Evolutionary conservation across 2,329 filamentous ascomycete species (phyloP).

Genomic region (Ceratocystis alfenasii): DNA sequence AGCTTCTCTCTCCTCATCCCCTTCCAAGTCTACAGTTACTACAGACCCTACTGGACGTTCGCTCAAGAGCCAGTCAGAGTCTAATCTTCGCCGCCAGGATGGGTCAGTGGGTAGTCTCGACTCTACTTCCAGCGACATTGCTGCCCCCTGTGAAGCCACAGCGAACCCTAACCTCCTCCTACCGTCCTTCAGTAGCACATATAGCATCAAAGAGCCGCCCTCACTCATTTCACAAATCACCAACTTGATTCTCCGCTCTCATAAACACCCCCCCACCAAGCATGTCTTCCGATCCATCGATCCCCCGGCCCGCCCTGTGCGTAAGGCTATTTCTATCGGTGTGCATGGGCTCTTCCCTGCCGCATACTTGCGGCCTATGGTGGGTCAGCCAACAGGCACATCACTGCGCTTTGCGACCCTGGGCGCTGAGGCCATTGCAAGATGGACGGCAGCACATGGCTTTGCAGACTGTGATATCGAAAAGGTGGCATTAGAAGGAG

Average conservation of each 20-base stretch:
- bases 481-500: constrained; percentile 86
- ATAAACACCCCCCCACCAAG: constrained; percentile 43
- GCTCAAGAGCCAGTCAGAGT: constrained; percentile 11
- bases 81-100: constrained; percentile 6
- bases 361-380: constrained; percentile 71
- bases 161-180: constrained; percentile 49
- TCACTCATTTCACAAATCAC: constrained; percentile 58
- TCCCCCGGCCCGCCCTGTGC: constrained; percentile 50
- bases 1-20: constrained; percentile 31
- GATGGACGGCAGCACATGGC: constrained; percentile 66
- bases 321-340: constrained; percentile 81
- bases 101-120: constrained; percentile 5
- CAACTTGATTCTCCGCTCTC: constrained; percentile 40
- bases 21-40: constrained; percentile 26
- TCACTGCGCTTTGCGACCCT: constrained; percentile 87
- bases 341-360: constrained; percentile 91
- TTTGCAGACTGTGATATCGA: constrained; percentile 72
- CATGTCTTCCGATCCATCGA: constrained; percentile 63
- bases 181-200: constrained; percentile 58
- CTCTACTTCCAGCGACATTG: neutral
- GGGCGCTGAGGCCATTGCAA: constrained; percentile 68
- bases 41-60: constrained; percentile 24
- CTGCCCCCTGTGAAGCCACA: constrained; percentile 24
- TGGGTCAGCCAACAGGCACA: constrained; percentile 90
- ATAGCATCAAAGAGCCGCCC: constrained; percentile 52